phyloP scores from a whole-genome alignment of 176 grass and related monocot species.

The Zoysia japonica region DNA sequence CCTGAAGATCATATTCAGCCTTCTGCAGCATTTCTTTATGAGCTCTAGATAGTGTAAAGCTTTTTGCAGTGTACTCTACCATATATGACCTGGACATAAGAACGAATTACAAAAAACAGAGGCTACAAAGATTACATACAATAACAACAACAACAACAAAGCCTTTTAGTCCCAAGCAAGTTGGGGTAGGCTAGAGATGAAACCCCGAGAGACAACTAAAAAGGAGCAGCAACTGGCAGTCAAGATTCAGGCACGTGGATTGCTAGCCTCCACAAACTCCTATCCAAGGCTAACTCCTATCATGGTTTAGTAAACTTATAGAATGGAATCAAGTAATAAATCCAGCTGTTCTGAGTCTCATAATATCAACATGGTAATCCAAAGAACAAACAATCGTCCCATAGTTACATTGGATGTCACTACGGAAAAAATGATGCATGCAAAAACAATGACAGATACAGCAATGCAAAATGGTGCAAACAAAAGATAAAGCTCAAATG shows the following conservation, averaged over 20 bases:
- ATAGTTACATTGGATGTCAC: slow-evolving; percentile 28
- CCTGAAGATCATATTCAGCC: slow-evolving; percentile 69
- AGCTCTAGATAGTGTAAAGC: slow-evolving; percentile 63
- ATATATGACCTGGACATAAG: slow-evolving; percentile 59
- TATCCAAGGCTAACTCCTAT: not conserved
- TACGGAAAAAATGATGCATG: slow-evolving; percentile 17
- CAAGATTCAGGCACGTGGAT: too few species aligned
- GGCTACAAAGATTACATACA: slow-evolving; percentile 23
- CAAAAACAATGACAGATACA: slow-evolving; percentile 15
- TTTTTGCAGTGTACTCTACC: slow-evolving; percentile 56
- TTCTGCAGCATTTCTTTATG: slow-evolving; percentile 64
- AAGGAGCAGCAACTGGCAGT: too few species aligned
- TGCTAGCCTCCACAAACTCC: too few species aligned
- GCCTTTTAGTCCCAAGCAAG: too few species aligned
- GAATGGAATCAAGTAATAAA: not conserved
- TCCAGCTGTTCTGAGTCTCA: slow-evolving; percentile 1
- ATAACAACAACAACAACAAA: too few species aligned
- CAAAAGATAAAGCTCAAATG: slow-evolving; percentile 6
- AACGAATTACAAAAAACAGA: slow-evolving; percentile 36
- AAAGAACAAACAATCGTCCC: slow-evolving; percentile 26
- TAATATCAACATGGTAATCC: slow-evolving; percentile 4
- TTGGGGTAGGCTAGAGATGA: too few species aligned
- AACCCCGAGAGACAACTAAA: too few species aligned
- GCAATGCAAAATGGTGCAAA: slow-evolving; percentile 8
- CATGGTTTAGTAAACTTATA: slow-evolving; percentile 33